Evolutionary conservation across 139 green algal genomes (phyloP).

Genomic region (Chlorella sp.): DNA sequence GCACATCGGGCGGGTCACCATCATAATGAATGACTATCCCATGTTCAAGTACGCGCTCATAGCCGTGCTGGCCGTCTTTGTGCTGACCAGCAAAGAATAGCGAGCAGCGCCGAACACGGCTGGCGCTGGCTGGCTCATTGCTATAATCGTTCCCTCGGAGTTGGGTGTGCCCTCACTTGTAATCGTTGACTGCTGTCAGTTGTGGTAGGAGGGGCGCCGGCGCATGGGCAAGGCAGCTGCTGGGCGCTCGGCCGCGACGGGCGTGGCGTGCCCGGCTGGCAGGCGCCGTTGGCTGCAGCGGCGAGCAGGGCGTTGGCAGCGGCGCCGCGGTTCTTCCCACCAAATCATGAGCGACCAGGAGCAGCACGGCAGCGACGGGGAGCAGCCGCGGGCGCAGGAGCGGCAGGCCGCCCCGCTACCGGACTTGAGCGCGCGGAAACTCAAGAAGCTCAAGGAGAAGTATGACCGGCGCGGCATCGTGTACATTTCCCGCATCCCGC

Average conservation of each 20-base stretch:
- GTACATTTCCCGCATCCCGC: conserved; percentile 84
- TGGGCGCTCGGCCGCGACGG: too few species aligned
- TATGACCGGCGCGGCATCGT: conserved; percentile 70
- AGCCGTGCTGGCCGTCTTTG: conserved; percentile 87
- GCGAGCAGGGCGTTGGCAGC: too few species aligned
- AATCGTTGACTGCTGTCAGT: not conserved
- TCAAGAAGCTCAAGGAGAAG: conserved; percentile 38
- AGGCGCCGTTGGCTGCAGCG: too few species aligned
- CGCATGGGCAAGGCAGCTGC: not conserved
- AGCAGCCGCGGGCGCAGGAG: not conserved
- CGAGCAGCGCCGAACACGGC: too few species aligned
- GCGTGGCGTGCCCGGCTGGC: too few species aligned
- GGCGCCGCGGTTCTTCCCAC: too few species aligned
- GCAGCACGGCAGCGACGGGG: not conserved
- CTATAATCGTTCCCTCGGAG: too few species aligned
- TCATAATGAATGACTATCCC: conserved; percentile 99
- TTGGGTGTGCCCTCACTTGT: too few species aligned
- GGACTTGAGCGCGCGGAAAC: conserved; percentile 9
- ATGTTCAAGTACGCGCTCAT: conserved; percentile 92
- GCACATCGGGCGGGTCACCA: conserved; percentile 95
- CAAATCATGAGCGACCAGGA: not conserved
- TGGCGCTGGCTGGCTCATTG: too few species aligned
- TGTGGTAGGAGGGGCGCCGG: not conserved
- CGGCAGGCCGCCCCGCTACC: not conserved
- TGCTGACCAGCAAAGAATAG: conserved; percentile 95